A percentile compares a stretch with the other conserved stretches of the same genome.
These are phyloP conservation scores for Cryptococcus hybrid DNA, from an alignment of 1,284 basidiomycete species.

Conservation along the genomic window DNA sequence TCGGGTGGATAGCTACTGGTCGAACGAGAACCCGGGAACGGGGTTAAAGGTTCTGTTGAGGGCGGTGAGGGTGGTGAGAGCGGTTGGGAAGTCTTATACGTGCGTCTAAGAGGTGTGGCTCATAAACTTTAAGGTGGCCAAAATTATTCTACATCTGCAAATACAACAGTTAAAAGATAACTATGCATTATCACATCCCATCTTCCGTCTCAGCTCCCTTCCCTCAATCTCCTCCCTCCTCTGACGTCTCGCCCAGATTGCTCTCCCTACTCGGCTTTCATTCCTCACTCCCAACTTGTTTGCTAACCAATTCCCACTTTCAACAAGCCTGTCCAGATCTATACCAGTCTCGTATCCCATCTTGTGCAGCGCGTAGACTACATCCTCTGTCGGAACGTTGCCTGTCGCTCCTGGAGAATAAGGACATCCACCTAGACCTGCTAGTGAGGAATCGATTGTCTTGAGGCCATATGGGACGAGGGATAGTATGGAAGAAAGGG, in stretches of 20 bases:
- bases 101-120: conserved; percentile 61
- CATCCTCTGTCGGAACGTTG: conserved; percentile 86
- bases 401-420: conserved; percentile 94
- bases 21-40: conserved; percentile 22
- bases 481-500: conserved; percentile 54
- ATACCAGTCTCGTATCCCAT: conserved; percentile 68
- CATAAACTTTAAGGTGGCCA: conserved; percentile 2
- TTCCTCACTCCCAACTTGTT: conserved; percentile 67
- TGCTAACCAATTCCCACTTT: conserved; percentile 80
- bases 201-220: conserved; percentile 10
- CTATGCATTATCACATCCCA: conserved; percentile 5
- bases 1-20: conserved; percentile 57
- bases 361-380: conserved; percentile 70
- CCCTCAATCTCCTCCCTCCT: conserved; percentile 7
- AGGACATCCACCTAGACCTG: conserved; percentile 89
- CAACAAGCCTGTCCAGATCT: conserved; percentile 65
- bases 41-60: conserved; percentile 7
- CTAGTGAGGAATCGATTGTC: conserved; percentile 62
- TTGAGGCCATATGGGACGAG: conserved; percentile 54
- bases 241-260: conserved; percentile 58
- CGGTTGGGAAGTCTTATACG: conserved; percentile 70
- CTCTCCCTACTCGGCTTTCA: conserved; percentile 75
- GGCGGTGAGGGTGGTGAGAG: conserved; percentile 50
- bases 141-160: neutral
- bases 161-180: no score